Base-by-base conservation (phyloP, 306 rosid genomes). In the Citrullus mucosospermus region DNA sequence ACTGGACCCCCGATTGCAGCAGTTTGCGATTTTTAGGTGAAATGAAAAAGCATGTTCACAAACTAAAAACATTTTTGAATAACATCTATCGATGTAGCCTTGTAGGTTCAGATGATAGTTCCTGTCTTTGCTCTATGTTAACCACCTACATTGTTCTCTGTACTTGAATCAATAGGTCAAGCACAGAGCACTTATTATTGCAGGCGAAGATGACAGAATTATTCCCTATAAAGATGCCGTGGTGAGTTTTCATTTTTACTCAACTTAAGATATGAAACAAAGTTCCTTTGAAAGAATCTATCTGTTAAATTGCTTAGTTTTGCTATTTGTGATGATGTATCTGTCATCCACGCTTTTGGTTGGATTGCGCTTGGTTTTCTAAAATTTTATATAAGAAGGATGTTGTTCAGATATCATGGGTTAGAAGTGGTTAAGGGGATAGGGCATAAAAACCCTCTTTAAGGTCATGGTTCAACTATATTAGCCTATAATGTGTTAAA, bases 141-240 rank as follows among this genome's bases (percentile, higher is more conserved):
- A 66, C 28, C 7, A 25, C 7, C 18, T 67, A 20, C 17, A 28
- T 30, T 36, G 66, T 41, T 61, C 17, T 4, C 43, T 50, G 10
- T 78, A n/a, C 51, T 79, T n/a, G 11, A 17, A 38, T 43, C 67
- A 56, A 50, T 80, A 88, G 92, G 90, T 88, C 78, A 83, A 81
- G 78, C 89, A 88, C 80, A 83, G 81, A 81, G 75, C 79, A 58
- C 92, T 88, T 25, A 6, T 88, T 70, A 84, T 88, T 70, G 83
- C 84, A 11, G 75, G 92, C 46, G 90, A 88, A 83, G 65, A 76
- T 0, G 92, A 88, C 79, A 81, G 48, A 16, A 86, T 88, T 50
- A 65, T 88, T 78, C 34, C 79, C 85, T 84, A 84, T 80, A 83
- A 88, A 78, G 82, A 86, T 84, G 75, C 67, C 75, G 68, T 88